These are phyloP conservation scores for Lodderomyces beijingensis DNA, from an alignment of 1,139 yeast species.

Conservation along the genomic window DNA sequence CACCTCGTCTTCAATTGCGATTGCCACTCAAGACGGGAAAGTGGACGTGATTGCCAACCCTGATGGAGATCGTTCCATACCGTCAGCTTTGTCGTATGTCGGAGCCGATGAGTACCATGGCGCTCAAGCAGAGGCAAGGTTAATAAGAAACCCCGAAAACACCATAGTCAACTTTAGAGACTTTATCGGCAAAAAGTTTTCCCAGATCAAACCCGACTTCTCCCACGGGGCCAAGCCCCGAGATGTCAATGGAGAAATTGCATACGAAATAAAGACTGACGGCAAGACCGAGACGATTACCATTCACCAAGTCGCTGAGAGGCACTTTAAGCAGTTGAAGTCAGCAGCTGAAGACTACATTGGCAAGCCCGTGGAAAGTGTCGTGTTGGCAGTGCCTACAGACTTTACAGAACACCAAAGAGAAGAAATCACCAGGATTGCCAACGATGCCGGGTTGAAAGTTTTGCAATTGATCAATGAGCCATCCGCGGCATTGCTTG, in stretches of 20 bases:
- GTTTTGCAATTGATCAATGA: constrained; percentile 88
- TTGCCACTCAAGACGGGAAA: constrained; percentile 80
- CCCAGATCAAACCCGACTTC: constrained; percentile 60
- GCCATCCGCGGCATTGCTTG: constrained; percentile 88
- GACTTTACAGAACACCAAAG: constrained; percentile 76
- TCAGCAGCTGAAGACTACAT: constrained; percentile 90
- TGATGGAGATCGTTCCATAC: constrained; percentile 97
- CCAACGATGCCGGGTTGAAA: constrained; percentile 69
- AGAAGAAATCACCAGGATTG: constrained; percentile 55
- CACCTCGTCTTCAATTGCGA: constrained; percentile 92
- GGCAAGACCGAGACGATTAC: constrained; percentile 47
- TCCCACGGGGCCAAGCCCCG: constrained; percentile 70
- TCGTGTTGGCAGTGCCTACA: constrained; percentile 88
- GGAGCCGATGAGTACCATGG: constrained; percentile 97
- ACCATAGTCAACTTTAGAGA: constrained; percentile 93
- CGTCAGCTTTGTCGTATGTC: constrained; percentile 86
- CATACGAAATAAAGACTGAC: constrained; percentile 55
- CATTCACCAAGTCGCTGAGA: constrained; percentile 72
- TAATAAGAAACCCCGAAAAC: constrained; percentile 83
- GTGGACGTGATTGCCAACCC: constrained; percentile 98
- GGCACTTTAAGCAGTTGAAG: constrained; percentile 81
- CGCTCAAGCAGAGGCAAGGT: constrained; percentile 89
- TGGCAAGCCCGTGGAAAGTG: constrained; percentile 77
- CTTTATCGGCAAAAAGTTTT: constrained; percentile 72
- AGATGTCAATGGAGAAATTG: constrained; percentile 59